Evolutionary conservation across 1,139 yeast species (phyloP), one percentile per base, ranked within the genome.

Genomic region (Kluyveromyces marxianus): DNA sequence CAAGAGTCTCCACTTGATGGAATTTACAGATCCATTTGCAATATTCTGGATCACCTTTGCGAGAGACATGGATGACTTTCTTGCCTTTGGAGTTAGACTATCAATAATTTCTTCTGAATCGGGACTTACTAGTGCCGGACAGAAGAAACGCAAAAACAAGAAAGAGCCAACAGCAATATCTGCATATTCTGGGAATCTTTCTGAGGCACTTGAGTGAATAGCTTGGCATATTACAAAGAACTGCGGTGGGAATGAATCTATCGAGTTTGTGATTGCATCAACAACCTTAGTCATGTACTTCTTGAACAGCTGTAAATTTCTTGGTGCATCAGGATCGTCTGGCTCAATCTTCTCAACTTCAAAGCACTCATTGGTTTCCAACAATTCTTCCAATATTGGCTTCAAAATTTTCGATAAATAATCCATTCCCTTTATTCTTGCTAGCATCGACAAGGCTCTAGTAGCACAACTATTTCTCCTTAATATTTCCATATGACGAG

Each of bases 111-210:
- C 70, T 46, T 83, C 78, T 3, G 88, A 75, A 53, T 87, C 95
- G 0, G 97, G 97, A 39, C 92, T 83, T 10, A 90, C 90, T 50
- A 92, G 81, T 0, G 95, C 95, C 6, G 98, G 97, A 60, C 95
- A 89, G 51, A 88, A 76, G 55, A 86, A 83, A 50, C 97, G 72
- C 54, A 92, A 70, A 60, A 92, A 90, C 44, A 90, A 70, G 59
- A 87, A 90, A 0, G 96, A 89, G 0, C 97, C 96, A 34, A 89
- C 87, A 1, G 96, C 94, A 35, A 81, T 73, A 43, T 74, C 65
- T 38, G 79, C 69, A 45, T 80, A 45, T 40, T 79, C 84, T 0
- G 89, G 86, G 55, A 85, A 85, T 55, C 80, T 81, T 25, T 70
- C 66, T 42, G 74, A 67, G 0, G 92, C 90, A 29, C 84, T 72